Evolutionary conservation across 1,284 basidiomycete genomes (phyloP).

Genomic region (Salmacisia buchloeana): DNA sequence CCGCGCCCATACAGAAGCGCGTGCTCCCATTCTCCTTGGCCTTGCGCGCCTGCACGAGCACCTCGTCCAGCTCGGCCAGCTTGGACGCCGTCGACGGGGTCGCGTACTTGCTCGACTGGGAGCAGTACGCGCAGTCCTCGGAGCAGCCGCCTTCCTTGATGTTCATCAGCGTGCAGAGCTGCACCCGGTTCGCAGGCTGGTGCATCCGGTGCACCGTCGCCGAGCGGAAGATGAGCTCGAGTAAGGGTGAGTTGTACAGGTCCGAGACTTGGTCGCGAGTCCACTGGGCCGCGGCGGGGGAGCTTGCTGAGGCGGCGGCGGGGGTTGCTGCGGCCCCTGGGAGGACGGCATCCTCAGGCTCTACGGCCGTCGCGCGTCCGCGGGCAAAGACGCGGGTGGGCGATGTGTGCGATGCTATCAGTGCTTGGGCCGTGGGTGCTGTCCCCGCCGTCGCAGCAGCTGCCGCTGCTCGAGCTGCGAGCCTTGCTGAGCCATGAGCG

Average conservation of each 20-base stretch:
- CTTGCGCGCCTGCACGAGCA: constrained; percentile 67
- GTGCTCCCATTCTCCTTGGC: constrained; percentile 95
- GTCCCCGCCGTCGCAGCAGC: background rate
- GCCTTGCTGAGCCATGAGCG: background rate
- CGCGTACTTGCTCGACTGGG: constrained; percentile 85
- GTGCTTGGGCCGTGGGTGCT: background rate
- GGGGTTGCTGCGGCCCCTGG: background rate
- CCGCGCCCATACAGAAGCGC: constrained; percentile 97
- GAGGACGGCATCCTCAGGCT: background rate
- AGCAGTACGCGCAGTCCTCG: constrained; percentile 98
- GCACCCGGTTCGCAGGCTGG: constrained; percentile 82
- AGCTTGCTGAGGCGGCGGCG: background rate
- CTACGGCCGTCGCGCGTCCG: background rate
- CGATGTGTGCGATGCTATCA: background rate
- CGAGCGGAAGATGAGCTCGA: constrained; percentile 50
- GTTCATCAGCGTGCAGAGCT: constrained; percentile 96
- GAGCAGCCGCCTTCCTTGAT: constrained; percentile 88
- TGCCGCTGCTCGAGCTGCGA: background rate
- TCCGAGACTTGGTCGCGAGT: constrained; percentile 36
- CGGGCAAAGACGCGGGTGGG: constrained; percentile 1
- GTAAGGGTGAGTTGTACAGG: constrained; percentile 44
- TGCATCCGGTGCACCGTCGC: constrained; percentile 70
- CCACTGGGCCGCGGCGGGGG: constrained; percentile 33
- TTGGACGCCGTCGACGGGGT: constrained; percentile 83
- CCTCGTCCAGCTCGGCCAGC: constrained; percentile 84